These are phyloP conservation scores for Torrubiella hemipterigena DNA, from an alignment of 2,329 filamentous ascomycete genomes.

Conservation along the genomic window DNA sequence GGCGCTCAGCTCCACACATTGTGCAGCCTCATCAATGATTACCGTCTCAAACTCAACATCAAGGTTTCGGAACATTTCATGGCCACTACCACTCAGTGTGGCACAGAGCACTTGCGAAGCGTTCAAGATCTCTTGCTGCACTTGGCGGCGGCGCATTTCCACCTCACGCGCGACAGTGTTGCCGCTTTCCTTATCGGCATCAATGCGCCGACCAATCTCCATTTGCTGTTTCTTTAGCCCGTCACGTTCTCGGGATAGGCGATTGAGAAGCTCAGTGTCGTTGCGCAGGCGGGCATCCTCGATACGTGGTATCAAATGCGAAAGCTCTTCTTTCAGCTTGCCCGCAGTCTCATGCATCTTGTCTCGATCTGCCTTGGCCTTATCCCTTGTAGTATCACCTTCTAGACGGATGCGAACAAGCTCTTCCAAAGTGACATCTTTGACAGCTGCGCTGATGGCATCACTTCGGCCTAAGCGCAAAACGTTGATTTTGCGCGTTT, in stretches of 20 bases:
- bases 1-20: slow-evolving; percentile 94
- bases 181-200: slow-evolving; percentile 75
- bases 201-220: slow-evolving; percentile 67
- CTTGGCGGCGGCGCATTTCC: slow-evolving; percentile 70
- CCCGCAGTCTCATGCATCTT: slow-evolving; percentile 51
- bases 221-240: slow-evolving; percentile 64
- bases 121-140: slow-evolving; percentile 86
- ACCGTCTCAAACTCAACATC: slow-evolving; percentile 98
- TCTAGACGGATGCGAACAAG: slow-evolving; percentile 67
- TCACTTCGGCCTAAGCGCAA: slow-evolving; percentile 84
- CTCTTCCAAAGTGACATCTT: slow-evolving; percentile 87
- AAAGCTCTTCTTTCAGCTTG: slow-evolving; percentile 65
- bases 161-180: slow-evolving; percentile 71
- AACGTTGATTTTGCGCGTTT: slow-evolving; percentile 67
- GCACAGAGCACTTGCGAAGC: slow-evolving; percentile 88
- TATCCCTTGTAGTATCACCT: slow-evolving; percentile 44
- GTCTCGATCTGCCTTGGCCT: slow-evolving; percentile 42
- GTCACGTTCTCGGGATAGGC: slow-evolving; percentile 66
- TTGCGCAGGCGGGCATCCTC: slow-evolving; percentile 50
- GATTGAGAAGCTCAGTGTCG: slow-evolving; percentile 33
- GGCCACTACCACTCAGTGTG: slow-evolving; percentile 87
- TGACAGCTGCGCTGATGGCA: slow-evolving; percentile 79
- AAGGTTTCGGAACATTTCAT: slow-evolving; percentile 92
- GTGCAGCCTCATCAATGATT: slow-evolving; percentile 94
- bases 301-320: slow-evolving; percentile 57